Evolutionary conservation across 2,329 filamentous ascomycete genomes (phyloP).

Genomic region (Curvularia lunata): DNA sequence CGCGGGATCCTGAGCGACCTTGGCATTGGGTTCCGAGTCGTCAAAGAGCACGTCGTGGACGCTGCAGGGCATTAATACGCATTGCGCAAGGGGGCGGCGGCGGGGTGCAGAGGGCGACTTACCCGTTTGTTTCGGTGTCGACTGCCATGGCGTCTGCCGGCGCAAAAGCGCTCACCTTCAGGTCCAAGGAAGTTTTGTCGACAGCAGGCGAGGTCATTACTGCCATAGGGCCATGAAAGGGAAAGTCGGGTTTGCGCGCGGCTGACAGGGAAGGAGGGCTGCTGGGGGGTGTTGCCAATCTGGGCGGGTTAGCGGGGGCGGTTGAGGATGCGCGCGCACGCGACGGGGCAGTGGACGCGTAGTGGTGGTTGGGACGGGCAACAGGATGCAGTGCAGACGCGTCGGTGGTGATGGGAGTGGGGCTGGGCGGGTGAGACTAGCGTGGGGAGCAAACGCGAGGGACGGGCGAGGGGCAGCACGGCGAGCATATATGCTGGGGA

Average conservation of each 20-base stretch:
- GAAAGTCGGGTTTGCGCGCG: constrained; percentile 31
- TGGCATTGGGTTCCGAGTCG: constrained; percentile 33
- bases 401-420: constrained; percentile 19
- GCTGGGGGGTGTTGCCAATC: constrained; percentile 21
- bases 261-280: constrained; percentile 19
- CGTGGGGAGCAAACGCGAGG: constrained; percentile 21
- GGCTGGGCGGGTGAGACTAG: constrained; percentile 26
- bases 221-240: constrained; percentile 50
- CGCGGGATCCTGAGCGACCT: constrained; percentile 26
- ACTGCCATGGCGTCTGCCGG: constrained; percentile 60
- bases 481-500: constrained; percentile 31
- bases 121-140: constrained; percentile 65
- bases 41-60: constrained; percentile 47
- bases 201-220: constrained; percentile 49
- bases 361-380: constrained; percentile 14
- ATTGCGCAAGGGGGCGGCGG: constrained; percentile 10
- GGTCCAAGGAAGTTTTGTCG: constrained; percentile 52
- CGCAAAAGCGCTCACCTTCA: constrained; percentile 58
- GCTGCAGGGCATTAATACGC: constrained; percentile 32
- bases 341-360: constrained; percentile 28
- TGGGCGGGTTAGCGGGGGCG: constrained; percentile 25
- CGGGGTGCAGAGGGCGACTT: constrained; percentile 51
- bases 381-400: constrained; percentile 17
- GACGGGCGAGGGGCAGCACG: constrained; percentile 28
- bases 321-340: constrained; percentile 16